Percentiles rank a stretch among this genome's conserved stretches.
phyloP scores from a whole-genome alignment of 345 rosid genomes.

The Eucalyptus paniculata region DNA sequence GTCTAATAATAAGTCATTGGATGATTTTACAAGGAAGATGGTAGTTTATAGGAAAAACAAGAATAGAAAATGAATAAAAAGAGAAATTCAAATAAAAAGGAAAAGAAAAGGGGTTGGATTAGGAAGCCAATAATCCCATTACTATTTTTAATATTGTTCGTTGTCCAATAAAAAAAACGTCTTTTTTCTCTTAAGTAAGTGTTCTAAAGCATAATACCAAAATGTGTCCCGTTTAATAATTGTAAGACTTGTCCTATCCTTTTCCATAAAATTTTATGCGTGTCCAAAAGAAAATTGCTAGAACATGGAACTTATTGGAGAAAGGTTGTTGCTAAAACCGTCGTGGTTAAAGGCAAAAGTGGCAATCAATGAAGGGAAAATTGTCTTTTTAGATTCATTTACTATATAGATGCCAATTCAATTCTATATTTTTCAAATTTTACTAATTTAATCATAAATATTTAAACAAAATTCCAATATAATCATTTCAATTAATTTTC shows the following conservation, averaged over 20 bases:
- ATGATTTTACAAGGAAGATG: no score
- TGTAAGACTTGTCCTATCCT: background rate
- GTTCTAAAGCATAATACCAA: no score
- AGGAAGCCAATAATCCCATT: no score
- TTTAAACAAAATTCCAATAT: fast-evolving
- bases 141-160: no score
- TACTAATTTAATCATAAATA: background rate
- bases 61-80: no score
- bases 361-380: fast-evolving
- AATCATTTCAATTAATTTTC: background rate
- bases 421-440: background rate
- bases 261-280: background rate
- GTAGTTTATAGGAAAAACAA: no score
- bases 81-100: no score
- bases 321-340: background rate
- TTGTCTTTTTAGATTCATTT: background rate
- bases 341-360: background rate
- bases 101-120: no score
- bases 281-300: background rate
- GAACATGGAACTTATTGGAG: background rate
- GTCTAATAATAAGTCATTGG: no score
- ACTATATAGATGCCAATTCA: background rate
- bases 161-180: no score
- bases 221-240: background rate
- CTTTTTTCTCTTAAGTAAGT: background rate